Evolutionary conservation across 2,329 filamentous ascomycete species (phyloP), one percentile per base, ranked within the genome.

Genomic region (Alternaria tenuissima): DNA sequence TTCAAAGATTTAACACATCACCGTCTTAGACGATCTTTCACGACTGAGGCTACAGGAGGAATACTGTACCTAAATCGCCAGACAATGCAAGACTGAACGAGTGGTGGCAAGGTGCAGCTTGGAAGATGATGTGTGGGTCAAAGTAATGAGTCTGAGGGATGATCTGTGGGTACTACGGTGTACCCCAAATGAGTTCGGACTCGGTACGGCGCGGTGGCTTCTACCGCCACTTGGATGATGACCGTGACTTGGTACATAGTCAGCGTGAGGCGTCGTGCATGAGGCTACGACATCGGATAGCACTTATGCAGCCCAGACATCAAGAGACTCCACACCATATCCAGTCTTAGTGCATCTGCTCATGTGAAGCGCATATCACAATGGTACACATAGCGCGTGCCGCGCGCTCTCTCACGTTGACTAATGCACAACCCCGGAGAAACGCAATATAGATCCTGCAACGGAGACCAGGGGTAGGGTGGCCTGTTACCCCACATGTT

Each of bases 181-280:
- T 61, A 55, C 47, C 54, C 30, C 36, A 55, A 55, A 48, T 58
- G 43, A 61, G 30, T 30, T 44, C 38, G 24, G 49, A 24, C 51
- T 54, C 61, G 61, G 49, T 62, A 64, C 61, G 61, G 62, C 24
- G 51, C 51, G 53, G 49, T 62, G 46, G 47, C 44, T 60, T 44
- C 34, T 55, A 36, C 54, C 55, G 55, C 52, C 47, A 56, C 28
- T 39, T 30, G 28, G 6, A 36, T 14, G 14, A 36, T 38, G 30
- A 48, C 20, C 18, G 32, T 22, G 20, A 36, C 46, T 22, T 49
- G 14, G 14, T 24, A 38, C 32, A 2, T 24, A 38, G 46, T 5
- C 46, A 22, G 22, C 32, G 22, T 22, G 46, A 49, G 46, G 32
- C 46, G 36, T 26, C 46, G 2, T 2, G 32, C 46, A 38, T 38